Evolutionary conservation across 495 filamentous ascomycete genomes (phyloP), one percentile per base, ranked within the genome.

Genomic region (Penicillium angulare): DNA sequence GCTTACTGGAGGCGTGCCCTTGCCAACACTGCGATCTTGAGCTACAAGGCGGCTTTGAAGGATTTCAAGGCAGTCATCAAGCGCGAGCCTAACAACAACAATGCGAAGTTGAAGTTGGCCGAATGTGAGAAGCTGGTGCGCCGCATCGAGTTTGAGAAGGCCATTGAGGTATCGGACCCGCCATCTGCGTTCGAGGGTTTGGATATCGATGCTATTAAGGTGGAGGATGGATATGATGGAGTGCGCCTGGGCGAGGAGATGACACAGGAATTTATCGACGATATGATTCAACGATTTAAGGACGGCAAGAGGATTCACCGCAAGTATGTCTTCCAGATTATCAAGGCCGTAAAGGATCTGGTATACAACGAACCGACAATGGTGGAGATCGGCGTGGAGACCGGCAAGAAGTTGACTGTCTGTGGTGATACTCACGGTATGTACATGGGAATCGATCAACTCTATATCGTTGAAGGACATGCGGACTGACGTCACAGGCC

Each of bases 271-370:
- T 99, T 99, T 58, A 86, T 99, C 55, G 85, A 92, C 52, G 92
- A 97, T 71, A 97, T 96, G 95, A 88, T 92, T 44, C 77, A 90
- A 66, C 76, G 93, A 29, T 99, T 99, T 79, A 96, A 95, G 81
- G 83, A 85, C 51, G 92, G 93, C 52, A 96, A 97, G 80, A 90
- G 87, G 67, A 78, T 99, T 48, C 90, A 92, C 69, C 85, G 81
- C 76, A 99, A 97, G 81, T 99, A 96, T 69, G 93, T 88, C 49
- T 97, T 92, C 77, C 89, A 96, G 66, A 99, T 99, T 57, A 75
- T 97, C 56, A 74, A 96, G 55, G 88, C 88, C 22, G 90, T 95
- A 53, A 88, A 86, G 69, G 85, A 95, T 20, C 80, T 97, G 48
- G 89, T 96, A 38, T 90, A 91, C 62, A 81, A 86, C 34, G 93